phyloP scores from a whole-genome alignment of 2,329 filamentous ascomycete genomes.

The Aspergillus ochraceus region DNA sequence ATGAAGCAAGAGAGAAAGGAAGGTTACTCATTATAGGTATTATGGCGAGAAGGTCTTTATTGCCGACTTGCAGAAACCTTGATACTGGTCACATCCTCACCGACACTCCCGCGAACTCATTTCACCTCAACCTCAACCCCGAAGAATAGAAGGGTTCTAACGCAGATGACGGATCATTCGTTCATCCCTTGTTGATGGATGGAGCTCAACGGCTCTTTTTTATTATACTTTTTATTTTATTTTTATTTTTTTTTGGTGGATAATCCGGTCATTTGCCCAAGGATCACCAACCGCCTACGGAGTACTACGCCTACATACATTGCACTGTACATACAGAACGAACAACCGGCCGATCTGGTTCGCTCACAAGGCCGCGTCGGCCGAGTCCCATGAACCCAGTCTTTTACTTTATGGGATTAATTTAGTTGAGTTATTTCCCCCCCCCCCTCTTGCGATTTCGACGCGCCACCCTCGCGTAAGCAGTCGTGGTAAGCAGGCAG shows the following conservation, averaged over 20 bases:
- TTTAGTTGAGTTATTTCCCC: not conserved
- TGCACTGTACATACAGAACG: not conserved
- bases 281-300: not conserved
- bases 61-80: not conserved
- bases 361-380: not conserved
- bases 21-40: not conserved
- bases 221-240: not conserved
- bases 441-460: not conserved
- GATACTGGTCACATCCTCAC: constrained; percentile 11
- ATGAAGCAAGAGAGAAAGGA: not conserved
- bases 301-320: not conserved
- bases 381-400: not conserved
- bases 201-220: not conserved
- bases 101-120: constrained; percentile 7
- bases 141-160: not conserved
- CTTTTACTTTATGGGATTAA: not conserved
- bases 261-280: not conserved
- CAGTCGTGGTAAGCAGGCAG: not conserved
- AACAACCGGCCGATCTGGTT: not conserved
- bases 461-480: not conserved
- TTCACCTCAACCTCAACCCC: not conserved
- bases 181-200: not conserved
- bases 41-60: not conserved
- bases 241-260: not conserved
- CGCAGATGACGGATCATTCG: constrained; percentile 4